Base-by-base conservation (phyloP, 2,329 filamentous ascomycete genomes). In the Beauveria sp. region DNA sequence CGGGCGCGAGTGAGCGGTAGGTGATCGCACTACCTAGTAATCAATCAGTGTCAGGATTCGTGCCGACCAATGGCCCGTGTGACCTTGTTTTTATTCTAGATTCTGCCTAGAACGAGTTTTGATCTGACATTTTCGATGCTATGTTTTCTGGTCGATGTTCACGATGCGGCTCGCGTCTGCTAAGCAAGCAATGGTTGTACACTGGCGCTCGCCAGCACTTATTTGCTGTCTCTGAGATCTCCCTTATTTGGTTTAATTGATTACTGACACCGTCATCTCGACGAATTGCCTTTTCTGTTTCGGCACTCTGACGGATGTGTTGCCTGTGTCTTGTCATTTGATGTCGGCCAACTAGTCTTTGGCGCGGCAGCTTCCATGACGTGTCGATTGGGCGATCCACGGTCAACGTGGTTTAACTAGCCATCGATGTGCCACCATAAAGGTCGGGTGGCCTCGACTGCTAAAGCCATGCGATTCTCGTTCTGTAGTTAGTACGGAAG, bases 381-480 rank as follows among this genome's bases (percentile, higher is more conserved):
- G 48, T 24, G 38, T 60, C 48, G 34, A 60, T 60, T 49, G n/a
- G 20, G 18, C 57, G 57, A 60, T 60, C 57, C 31, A 28, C n/a
- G 24, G 45, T 14, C 18, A 20, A 18, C 3, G 16, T 43, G 49
- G 22, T 34, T 40, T 26, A 14, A 24, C n/a, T 60, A 31, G 34
- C 45, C 57, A 60, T 60, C 57, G 48, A 9, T 12, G 40, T 26
- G 7, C n/a, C 38, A 45, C 18, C 9, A 51, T 52, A 45, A 60
- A 18, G 26, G 10, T 43, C 26, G 51, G 63, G n/a, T 10, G 52
- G 9, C n/a, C 18, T 8, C 48, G 18, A 12, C 10, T 12, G 16
- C n/a, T 20, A 6, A 1, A 9, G 9, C 14, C 22, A n/a, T 24
- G 8, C 12, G n/a, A 10, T 2, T 8, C 6, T 18, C 31, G 28